Evolutionary conservation across 73 alveolate genomes (phyloP).

Genomic region (Paramecium tetraurelia): DNA sequence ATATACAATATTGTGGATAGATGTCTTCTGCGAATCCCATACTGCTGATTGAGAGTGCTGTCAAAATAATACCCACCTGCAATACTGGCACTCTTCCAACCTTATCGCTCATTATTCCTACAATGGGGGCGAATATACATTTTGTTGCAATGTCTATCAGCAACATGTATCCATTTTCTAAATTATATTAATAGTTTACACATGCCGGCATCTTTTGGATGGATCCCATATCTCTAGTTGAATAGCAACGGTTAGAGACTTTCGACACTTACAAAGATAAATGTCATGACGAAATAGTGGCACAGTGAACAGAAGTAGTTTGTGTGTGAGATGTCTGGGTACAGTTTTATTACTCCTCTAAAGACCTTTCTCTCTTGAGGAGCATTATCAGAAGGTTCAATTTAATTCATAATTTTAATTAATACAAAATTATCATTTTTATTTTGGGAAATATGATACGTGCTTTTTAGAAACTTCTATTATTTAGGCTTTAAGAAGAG

Average conservation of each 20-base stretch:
- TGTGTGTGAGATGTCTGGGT: background rate
- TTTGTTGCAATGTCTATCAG: conserved; percentile 56
- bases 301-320: conserved; percentile 19
- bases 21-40: conserved; percentile 52
- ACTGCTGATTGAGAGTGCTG: background rate
- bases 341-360: background rate
- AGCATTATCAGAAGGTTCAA: background rate
- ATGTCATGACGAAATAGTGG: conserved; percentile 41
- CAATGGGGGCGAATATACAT: conserved; percentile 52
- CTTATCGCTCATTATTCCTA: conserved; percentile 58
- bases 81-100: conserved; percentile 54
- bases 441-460: background rate
- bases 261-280: conserved; percentile 44
- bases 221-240: background rate
- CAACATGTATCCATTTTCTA: conserved; percentile 56
- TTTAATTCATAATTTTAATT: background rate
- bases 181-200: background rate
- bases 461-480: background rate
- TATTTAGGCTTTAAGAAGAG: background rate
- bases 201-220: conserved; percentile 49
- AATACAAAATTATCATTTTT: background rate
- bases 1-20: conserved; percentile 53
- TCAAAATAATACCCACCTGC: conserved; percentile 25
- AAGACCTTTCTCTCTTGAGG: background rate
- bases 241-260: conserved; percentile 16